A percentile compares a stretch with the other conserved stretches of the same genome.
These are phyloP conservation scores for Taiozyma sp. DNA, from an alignment of 1,139 yeast genomes.

Conservation along the genomic window DNA sequence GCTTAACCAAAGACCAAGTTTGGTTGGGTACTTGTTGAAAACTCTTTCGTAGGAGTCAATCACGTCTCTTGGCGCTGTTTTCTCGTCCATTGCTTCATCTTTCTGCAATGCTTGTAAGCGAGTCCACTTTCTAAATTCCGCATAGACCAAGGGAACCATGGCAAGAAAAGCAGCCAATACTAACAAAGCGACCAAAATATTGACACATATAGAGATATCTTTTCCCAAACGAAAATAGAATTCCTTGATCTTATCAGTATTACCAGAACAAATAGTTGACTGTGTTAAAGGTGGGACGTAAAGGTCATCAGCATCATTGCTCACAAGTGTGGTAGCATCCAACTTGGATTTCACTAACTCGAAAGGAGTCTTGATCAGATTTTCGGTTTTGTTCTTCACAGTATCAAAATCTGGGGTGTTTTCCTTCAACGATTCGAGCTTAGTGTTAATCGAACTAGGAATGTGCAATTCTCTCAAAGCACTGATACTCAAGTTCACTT, in stretches of 20 bases:
- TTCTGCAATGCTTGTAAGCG: conserved; percentile 32
- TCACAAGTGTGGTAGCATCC: conserved; percentile 22
- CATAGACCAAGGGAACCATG: conserved; percentile 38
- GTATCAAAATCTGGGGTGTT: conserved; percentile 55
- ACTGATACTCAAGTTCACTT: conserved; percentile 56
- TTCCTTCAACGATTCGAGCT: conserved; percentile 41
- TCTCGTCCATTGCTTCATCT: not conserved
- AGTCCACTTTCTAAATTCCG: conserved; percentile 49
- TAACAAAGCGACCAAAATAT: conserved; percentile 36
- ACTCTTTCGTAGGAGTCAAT: conserved; percentile 26
- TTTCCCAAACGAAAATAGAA: conserved; percentile 30
- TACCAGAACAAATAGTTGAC: conserved; percentile 23
- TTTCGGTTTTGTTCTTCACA: conserved; percentile 46
- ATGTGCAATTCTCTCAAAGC: conserved; percentile 55
- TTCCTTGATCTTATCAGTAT: conserved; percentile 25
- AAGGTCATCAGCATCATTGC: conserved; percentile 19
- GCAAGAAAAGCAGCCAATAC: conserved; percentile 34
- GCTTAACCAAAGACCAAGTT: conserved; percentile 13
- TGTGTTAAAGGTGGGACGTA: conserved; percentile 27
- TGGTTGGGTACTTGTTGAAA: conserved; percentile 26
- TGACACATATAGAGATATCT: conserved; percentile 31
- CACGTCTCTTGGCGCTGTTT: conserved; percentile 17
- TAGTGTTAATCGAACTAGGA: conserved; percentile 53
- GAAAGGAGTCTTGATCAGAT: conserved; percentile 49
- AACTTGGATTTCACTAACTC: conserved; percentile 41